Base-by-base conservation (phyloP, 805 yeast species). In the Candida nemodendra region DNA sequence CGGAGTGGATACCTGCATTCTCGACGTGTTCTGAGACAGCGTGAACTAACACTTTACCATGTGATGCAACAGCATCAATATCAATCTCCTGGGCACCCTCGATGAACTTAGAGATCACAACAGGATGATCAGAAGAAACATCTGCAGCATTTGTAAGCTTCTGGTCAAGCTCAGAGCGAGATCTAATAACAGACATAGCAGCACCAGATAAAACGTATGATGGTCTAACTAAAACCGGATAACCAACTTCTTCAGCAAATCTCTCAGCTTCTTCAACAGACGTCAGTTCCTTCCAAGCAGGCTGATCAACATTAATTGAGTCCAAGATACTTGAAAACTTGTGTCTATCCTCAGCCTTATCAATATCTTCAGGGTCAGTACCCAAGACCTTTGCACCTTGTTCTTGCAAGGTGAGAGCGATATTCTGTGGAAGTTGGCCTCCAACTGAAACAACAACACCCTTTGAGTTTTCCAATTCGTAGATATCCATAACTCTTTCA, bases 1-100 rank as follows among this genome's bases (percentile, higher is more conserved):
- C 99, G 35, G 97, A 90, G 70, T 91, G 99, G 42, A 93, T 84
- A 74, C 99, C 99, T 8, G 99, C 99, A 57, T 90, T 89, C 69
- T 91, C 99, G 57, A 90, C 95, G 64, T 91, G 99, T 67, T 93
- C 99, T 48, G 96, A 86, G 42, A 91, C 85, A 42, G 96, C 98
- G 65, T 91, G 99, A 41, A 91, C 95, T 35, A 91, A 68, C 38
- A 91, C 87, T 56, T 79, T 66, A 56, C 99, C 99, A 39, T 89
- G 74, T 53, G 78, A 69, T 30, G 98, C 98, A 58, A 91, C 99
- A 44, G 89, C 98, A 69, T 91, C 99, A 53, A 91, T 85, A 65
- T 91, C 99, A 54, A 91, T 91, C 69, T 91, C 99, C 65, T 89
- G 83, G 17, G 99, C 98, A 48, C 95, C 95, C 65, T 84, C 86